Evolutionary conservation across 208 protist species (phyloP).

Genomic region (Leishmania lainsoni): DNA sequence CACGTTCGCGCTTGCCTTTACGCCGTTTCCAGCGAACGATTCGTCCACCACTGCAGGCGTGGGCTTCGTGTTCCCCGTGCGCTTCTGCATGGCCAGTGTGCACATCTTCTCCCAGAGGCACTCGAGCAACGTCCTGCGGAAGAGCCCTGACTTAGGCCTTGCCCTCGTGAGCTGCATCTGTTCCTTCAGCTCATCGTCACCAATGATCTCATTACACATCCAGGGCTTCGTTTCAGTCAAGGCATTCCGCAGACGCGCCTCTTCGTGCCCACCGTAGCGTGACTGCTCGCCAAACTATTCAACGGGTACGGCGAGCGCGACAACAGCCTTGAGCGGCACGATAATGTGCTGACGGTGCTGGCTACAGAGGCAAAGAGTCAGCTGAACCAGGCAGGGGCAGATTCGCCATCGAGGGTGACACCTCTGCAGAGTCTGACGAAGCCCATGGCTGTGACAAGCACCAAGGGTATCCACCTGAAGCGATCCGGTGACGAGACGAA

Average conservation of each 20-base stretch:
- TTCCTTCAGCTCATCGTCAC: no score
- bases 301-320: slow-evolving; percentile 66
- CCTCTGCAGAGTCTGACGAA: no score
- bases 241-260: no score
- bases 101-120: slow-evolving; percentile 76
- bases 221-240: no score
- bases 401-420: background rate
- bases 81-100: slow-evolving; percentile 62
- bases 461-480: no score
- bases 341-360: slow-evolving; percentile 28
- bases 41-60: slow-evolving; percentile 38
- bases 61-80: slow-evolving; percentile 54
- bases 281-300: slow-evolving; percentile 14
- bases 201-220: no score
- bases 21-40: slow-evolving; percentile 41
- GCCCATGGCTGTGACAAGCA: no score
- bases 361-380: no score
- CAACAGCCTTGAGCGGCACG: slow-evolving; percentile 47
- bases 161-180: slow-evolving; percentile 60
- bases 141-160: slow-evolving; percentile 36
- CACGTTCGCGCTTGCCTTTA: slow-evolving; percentile 42
- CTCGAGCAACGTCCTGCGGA: slow-evolving; percentile 67
- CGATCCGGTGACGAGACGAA: no score
- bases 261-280: no score
- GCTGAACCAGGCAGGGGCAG: slow-evolving; percentile 14